phyloP scores from a whole-genome alignment of 1,139 yeast species.

The Eremothecium cymbalariae region DNA sequence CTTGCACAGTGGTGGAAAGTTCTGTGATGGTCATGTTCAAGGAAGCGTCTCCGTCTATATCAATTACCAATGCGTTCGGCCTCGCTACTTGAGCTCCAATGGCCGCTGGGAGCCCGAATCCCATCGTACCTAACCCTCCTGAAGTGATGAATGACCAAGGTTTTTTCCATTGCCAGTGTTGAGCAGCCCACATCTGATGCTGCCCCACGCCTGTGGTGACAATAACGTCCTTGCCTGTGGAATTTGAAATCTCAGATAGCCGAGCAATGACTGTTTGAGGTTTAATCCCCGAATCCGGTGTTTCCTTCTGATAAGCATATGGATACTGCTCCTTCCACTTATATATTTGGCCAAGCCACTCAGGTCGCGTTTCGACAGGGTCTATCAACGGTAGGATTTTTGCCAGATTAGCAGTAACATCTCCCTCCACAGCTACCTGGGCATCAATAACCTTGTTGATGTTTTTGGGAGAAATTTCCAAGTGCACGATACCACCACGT shows the following conservation, averaged over 20 bases:
- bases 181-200: slow-evolving; percentile 99
- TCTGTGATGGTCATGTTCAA: slow-evolving; percentile 96
- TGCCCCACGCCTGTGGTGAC: slow-evolving; percentile 98
- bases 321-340: slow-evolving; percentile 87
- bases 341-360: slow-evolving; percentile 67
- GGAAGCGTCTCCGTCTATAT: slow-evolving; percentile 97
- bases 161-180: slow-evolving; percentile 83
- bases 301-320: slow-evolving; percentile 66
- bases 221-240: slow-evolving; percentile 63
- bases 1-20: slow-evolving; percentile 90
- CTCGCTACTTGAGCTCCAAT: slow-evolving; percentile 96
- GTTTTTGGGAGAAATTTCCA: slow-evolving; percentile 92
- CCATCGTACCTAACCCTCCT: slow-evolving; percentile 99
- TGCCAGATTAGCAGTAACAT: slow-evolving; percentile 71
- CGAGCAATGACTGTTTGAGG: slow-evolving; percentile 87
- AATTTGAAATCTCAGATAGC: slow-evolving; percentile 62
- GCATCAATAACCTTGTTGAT: slow-evolving; percentile 97
- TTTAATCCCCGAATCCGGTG: slow-evolving; percentile 73
- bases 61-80: slow-evolving; percentile 91
- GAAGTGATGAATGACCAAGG: slow-evolving; percentile 93
- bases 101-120: slow-evolving; percentile 93
- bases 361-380: slow-evolving; percentile 55
- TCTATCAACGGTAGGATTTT: slow-evolving; percentile 63
- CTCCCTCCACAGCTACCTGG: slow-evolving; percentile 95
- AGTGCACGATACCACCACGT: slow-evolving; percentile 94